Evolutionary conservation across 73 alveolate genomes (phyloP), one percentile per base, ranked within the genome.

Genomic region (Breviolum minutum): DNA sequence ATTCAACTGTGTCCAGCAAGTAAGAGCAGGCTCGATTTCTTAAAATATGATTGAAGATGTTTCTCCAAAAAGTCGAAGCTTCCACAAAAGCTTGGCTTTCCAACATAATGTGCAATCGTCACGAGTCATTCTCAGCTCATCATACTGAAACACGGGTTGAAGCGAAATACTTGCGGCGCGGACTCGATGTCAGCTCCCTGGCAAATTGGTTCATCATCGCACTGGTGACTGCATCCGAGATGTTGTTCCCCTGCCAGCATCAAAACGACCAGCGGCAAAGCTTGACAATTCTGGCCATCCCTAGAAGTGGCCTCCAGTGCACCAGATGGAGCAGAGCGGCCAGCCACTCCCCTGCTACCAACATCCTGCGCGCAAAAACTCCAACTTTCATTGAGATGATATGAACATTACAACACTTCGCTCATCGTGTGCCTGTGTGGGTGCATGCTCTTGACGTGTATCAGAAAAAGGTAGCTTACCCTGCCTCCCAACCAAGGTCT

Each of bases 131-230:
- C 54, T 40, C 54, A 40, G 54, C 54, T 40, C 54, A 40, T 40
- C 54, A 40, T 2, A 40, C 54, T 40, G 54, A 68, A 14, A 68
- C 77, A 68, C 77, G 24, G 77, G 77, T 68, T 17, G 77, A 14
- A 17, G 77, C 11, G 19, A 32, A 62, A 73, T 32, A n/a, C 90
- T 32, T 14, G 98, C 73, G 68, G 61, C 60, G 91, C 27, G 32
- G 61, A 74, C 98, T 92, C 80, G 98, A 68, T 26, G 98, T 92
- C 98, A 92, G 90, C 60, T 92, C 98, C 22, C 98, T 66, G 14
- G 98, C 98, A 71, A 92, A 92, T 66, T 92, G 98, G 66, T 92
- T 92, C 98, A 92, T 92, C 98, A 92, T 92, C 24, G 98, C 98
- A 24, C 98, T 92, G 69, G 98, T 92, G 82, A 92, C 98, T 1